Base-by-base conservation (phyloP, 2,329 filamentous ascomycete genomes). In the Pseudomassariella vexata region DNA sequence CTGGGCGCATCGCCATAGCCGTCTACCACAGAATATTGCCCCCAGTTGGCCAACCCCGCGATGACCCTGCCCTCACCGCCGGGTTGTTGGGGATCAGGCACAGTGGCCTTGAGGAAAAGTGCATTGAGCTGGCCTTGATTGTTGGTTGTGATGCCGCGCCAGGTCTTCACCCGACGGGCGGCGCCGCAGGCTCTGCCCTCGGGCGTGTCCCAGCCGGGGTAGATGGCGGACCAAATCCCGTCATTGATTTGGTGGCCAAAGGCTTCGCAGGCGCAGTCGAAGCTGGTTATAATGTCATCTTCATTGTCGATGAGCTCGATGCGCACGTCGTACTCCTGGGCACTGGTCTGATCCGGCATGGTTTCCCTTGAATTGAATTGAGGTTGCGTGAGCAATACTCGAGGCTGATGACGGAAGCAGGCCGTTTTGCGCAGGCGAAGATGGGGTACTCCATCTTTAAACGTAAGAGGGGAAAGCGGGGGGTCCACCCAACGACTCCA, bases 41-140 rank as follows among this genome's bases (percentile, higher is more conserved):
- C 44, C 74, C 74, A 79, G 34, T 76, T 66, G 3, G 73, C 70
- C 18, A 70, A 37, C 11, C 73, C 74, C 8, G 57, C 73, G n/a
- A 75, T 56, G 7, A 41, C 32, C 24, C 50, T 51, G 17, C 32
- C 25, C 5, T 37, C 36, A 5, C 31, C 15, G 2, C 45, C 44
- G 1, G 59, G 42, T 2, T 55, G 49, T 1, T 60, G 44, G 2
- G 56, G 50, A 34, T 54, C 50, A 1, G 61, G 48, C 2, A 74
- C 28, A 0, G 66, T 73, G 2, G 71, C 73, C 38, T 75, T 75
- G 38, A 77, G 55, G 38, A 70, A 75, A 2, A 75, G 33, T 1
- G 62, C 66, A 44, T 71, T 74, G 2, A 60, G 57, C 7, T 62
- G 46, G n/a, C 69, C 67, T 21, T 59, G 40, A 7, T 50, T 53